Percentiles rank a stretch among this genome's conserved stretches.
Evolutionary conservation across 2,329 filamentous ascomycete species (phyloP).

Genomic region (Pyrenochaeta sp.): DNA sequence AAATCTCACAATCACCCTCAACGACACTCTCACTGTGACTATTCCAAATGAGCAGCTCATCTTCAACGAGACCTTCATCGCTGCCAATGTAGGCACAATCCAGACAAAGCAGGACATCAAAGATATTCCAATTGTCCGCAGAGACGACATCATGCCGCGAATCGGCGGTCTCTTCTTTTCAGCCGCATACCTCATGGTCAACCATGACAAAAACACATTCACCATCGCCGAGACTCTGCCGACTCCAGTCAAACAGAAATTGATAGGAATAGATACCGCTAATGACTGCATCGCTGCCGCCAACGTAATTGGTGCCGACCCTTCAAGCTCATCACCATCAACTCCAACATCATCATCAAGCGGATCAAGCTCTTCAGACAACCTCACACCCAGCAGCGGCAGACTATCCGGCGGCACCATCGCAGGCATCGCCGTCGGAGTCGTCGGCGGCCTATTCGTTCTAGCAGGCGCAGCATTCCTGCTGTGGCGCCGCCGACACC

Average conservation of each 20-base stretch:
- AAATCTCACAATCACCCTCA: constrained; percentile 2
- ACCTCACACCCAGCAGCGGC: not conserved
- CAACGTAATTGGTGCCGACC: not conserved
- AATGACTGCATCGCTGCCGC: constrained; percentile 4
- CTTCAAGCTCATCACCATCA: not conserved
- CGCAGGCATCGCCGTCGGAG: constrained; percentile 8
- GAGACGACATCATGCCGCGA: constrained; percentile 7
- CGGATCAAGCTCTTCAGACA: not conserved
- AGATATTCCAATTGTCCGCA: constrained; percentile 10
- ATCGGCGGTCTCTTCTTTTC: constrained; percentile 16
- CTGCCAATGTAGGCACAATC: not conserved
- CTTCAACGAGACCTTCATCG: constrained; percentile 11
- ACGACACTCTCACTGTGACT: constrained; percentile 2
- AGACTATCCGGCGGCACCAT: constrained; percentile 5
- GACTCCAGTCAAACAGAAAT: not conserved
- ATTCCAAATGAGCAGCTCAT: constrained; percentile 14
- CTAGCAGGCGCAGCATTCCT: constrained; percentile 2
- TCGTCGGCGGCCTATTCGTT: not conserved
- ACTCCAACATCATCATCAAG: not conserved
- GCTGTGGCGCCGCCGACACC: constrained; percentile 1
- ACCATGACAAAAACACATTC: constrained; percentile 14
- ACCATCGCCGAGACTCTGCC: constrained; percentile 5
- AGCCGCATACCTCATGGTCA: constrained; percentile 10
- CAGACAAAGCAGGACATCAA: constrained; percentile 1
- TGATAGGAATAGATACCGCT: constrained; percentile 9